Evolutionary conservation across 371 early-diverging fungal genomes (phyloP), one percentile per base, ranked within the genome.

Genomic region (Lichtheimia ornata): DNA sequence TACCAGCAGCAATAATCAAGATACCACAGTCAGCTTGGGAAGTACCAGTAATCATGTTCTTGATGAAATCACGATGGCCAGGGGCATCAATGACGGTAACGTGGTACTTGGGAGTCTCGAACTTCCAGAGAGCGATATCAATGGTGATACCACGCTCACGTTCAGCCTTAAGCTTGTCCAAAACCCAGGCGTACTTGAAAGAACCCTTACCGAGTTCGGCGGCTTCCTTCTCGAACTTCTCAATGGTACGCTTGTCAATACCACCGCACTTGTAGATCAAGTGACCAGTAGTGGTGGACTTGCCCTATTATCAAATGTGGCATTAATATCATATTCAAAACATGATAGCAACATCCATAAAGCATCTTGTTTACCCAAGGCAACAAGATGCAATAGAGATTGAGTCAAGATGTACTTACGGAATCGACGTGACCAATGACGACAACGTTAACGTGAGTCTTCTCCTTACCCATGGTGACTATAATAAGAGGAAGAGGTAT

Each of bases 11-110:
- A 77, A 98, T 91, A 69, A 98, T 93, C 61, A 99, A 88, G 68
- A 99, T 88, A 74, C 96, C 71, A 56, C 75, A 74, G 61, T 71
- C 71, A 44, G 71, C 86, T 70, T 94, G 96, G 74, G 94, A 93
- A 64, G 98, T 95, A 83, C 97, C 98, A 73, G 94, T 93, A 74
- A 99, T 97, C 98, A 99, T 98, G 94, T 96, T 98, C 88, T 94
- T 92, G 85, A 99, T 96, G 88, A 96, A 99, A 83, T 96, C 95
- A 82, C 97, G 92, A 88, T 99, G 99, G 54, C 99, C 99, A 57
- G 99, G 99, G 71, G 98, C 97, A 81, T 96, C 97, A 81, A 96
- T 94, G 84, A 96, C 91, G 77, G 96, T 95, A 70, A 95, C 91
- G 78, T 91, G 81, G 89, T 87, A 93, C 88, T 93, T 93, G 83